Conservation (phyloP, 768 basidiomycete species). For the Dioszegia crocea region DNA sequence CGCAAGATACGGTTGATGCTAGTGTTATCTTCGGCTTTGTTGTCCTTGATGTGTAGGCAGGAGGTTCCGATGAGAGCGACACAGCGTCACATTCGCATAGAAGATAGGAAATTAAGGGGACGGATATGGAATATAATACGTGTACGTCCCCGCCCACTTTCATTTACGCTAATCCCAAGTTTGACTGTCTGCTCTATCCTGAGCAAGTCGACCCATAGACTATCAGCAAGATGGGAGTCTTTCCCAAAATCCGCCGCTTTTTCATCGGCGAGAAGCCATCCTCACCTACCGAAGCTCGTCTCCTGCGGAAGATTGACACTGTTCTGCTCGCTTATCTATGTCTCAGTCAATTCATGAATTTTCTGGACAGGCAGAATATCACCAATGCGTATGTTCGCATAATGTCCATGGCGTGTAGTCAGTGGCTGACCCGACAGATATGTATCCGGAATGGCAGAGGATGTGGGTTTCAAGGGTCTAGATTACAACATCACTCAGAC, state of each 20-base stretch:
- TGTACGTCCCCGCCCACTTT: too few species aligned
- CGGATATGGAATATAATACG: too few species aligned
- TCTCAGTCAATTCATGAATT: constrained; percentile 9
- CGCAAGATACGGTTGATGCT: too few species aligned
- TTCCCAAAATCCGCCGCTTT: constrained; percentile 5
- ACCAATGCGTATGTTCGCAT: constrained; percentile 55
- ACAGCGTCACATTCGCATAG: too few species aligned
- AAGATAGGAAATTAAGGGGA: too few species aligned
- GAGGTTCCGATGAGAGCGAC: too few species aligned
- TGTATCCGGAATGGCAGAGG: constrained; percentile 71
- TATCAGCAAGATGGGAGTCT: background rate
- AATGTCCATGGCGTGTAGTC: too few species aligned
- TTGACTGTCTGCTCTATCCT: too few species aligned
- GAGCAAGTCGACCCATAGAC: too few species aligned
- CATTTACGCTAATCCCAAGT: too few species aligned
- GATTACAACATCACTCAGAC: constrained; percentile 55
- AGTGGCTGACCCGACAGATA: constrained; percentile 51
- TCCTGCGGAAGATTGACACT: constrained; percentile 62
- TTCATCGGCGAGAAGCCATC: constrained; percentile 39
- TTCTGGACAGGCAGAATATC: constrained; percentile 43
- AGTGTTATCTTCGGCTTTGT: too few species aligned
- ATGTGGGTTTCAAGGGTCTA: constrained; percentile 62
- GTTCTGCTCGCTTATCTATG: constrained; percentile 67
- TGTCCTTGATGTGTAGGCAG: too few species aligned
- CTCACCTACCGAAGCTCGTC: constrained; percentile 54